Conservation (phyloP, 2,329 filamentous ascomycete species). For the Chrysosporium keratinophilum region DNA sequence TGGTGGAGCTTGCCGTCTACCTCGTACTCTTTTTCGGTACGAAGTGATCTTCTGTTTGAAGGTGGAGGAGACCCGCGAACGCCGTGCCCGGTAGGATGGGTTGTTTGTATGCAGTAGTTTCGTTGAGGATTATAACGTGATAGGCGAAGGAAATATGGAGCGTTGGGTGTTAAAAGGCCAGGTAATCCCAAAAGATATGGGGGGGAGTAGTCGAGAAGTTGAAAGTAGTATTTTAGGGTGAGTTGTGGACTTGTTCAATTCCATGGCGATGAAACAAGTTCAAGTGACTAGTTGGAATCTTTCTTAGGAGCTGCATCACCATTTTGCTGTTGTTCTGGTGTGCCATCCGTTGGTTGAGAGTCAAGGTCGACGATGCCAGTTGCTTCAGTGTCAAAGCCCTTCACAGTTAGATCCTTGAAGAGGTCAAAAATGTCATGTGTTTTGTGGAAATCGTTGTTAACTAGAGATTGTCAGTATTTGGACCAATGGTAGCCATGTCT, state of each 20-base stretch:
- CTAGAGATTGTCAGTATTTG: constrained; percentile 39
- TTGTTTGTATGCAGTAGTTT: neutral
- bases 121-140: neutral
- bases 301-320: neutral
- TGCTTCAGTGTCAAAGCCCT: constrained; percentile 29
- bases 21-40: too few relatives aligned
- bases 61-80: neutral
- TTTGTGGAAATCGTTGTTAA: constrained; percentile 96
- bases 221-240: neutral
- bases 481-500: neutral
- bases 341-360: constrained; percentile 11
- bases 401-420: constrained; percentile 58
- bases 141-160: neutral
- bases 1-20: neutral
- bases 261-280: neutral
- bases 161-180: too few relatives aligned
- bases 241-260: neutral
- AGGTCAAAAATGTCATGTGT: constrained; percentile 71
- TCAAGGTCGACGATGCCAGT: constrained; percentile 4
- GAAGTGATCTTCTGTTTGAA: neutral
- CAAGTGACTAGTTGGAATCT: constrained; percentile 1
- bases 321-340: constrained; percentile 1
- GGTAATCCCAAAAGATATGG: too few relatives aligned
- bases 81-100: neutral
- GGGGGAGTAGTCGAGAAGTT: neutral